Evolutionary conservation across 1,284 basidiomycete species (phyloP).

Genomic region (Apiotrichum laibachii): DNA sequence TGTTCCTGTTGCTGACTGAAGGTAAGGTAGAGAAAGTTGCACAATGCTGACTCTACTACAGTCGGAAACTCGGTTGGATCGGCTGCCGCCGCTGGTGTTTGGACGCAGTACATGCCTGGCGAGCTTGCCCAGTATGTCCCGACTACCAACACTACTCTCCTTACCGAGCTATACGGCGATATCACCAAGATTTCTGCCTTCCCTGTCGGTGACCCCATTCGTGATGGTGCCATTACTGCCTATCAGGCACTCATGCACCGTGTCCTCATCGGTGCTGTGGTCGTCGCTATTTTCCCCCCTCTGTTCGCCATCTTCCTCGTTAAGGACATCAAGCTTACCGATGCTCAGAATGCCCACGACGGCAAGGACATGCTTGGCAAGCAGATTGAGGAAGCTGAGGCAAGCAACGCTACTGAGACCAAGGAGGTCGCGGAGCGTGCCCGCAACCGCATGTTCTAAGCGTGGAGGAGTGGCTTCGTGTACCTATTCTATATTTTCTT

Average conservation of each 20-base stretch:
- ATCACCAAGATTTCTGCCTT: conserved; percentile 54
- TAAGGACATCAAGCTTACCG: conserved; percentile 50
- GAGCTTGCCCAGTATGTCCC: conserved; percentile 59
- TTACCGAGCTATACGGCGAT: conserved; percentile 57
- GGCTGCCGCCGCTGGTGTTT: conserved; percentile 49
- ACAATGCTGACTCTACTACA: not conserved
- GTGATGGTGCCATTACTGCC: conserved; percentile 59
- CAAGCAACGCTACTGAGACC: not conserved
- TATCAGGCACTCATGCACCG: conserved; percentile 49
- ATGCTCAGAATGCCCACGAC: conserved; percentile 54
- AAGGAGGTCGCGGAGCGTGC: conserved; percentile 2
- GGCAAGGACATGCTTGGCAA: conserved; percentile 37
- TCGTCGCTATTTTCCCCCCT: conserved; percentile 49
- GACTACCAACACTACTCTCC: conserved; percentile 42
- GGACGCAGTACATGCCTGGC: conserved; percentile 53
- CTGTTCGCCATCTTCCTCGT: conserved; percentile 47
- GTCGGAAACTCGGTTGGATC: conserved; percentile 57
- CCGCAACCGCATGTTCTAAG: not conserved
- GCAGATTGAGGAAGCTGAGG: conserved; percentile 21
- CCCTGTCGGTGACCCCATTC: conserved; percentile 58
- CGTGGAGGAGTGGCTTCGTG: too few species aligned
- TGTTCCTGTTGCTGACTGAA: conserved; percentile 66
- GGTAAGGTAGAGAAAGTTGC: conserved; percentile 7
- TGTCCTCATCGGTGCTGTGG: conserved; percentile 40
- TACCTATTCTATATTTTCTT: too few species aligned